Evolutionary conservation across 345 rosid genomes (phyloP).

Genomic region (Triadica sebifera): DNA sequence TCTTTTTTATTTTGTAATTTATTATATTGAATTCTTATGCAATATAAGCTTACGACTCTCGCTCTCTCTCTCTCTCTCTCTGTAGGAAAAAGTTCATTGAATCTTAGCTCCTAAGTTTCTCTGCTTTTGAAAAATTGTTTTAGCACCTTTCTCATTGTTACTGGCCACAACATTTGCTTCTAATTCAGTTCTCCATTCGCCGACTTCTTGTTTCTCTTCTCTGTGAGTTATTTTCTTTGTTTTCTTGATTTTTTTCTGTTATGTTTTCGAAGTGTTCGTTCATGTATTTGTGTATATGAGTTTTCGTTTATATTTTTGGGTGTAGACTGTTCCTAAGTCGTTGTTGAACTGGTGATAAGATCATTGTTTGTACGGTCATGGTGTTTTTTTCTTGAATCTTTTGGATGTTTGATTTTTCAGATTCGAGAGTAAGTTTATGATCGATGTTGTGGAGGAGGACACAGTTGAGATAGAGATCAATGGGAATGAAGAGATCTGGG

Average conservation of each 20-base stretch:
- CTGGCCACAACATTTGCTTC: slow-evolving; percentile 19
- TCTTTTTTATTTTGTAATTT: not conserved
- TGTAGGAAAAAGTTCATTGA: slow-evolving; percentile 31
- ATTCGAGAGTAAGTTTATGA: slow-evolving; percentile 36
- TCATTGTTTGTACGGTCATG: slow-evolving; percentile 16
- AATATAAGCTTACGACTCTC: slow-evolving; percentile 5
- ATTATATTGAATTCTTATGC: not conserved
- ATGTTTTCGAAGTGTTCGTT: too few species aligned
- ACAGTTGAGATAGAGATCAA: slow-evolving; percentile 37
- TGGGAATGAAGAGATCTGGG: slow-evolving; percentile 58
- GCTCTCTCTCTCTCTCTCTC: not conserved
- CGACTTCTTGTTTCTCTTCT: slow-evolving; percentile 25
- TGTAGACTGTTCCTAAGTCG: not conserved
- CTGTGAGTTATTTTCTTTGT: not conserved
- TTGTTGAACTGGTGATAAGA: slow-evolving; percentile 16
- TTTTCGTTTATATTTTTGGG: slow-evolving; percentile 17
- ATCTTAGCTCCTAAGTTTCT: slow-evolving; percentile 56
- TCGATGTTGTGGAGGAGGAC: slow-evolving; percentile 29
- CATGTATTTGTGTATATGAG: too few species aligned
- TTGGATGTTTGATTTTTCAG: slow-evolving; percentile 28
- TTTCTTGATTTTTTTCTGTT: slow-evolving; percentile 16
- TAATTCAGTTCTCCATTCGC: slow-evolving; percentile 18
- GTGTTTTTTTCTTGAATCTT: not conserved
- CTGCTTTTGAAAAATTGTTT: slow-evolving; percentile 21
- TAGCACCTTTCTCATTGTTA: slow-evolving; percentile 20